Conservation (phyloP, 106 monocot genomes). For the Xerophyta viscosa region DNA sequence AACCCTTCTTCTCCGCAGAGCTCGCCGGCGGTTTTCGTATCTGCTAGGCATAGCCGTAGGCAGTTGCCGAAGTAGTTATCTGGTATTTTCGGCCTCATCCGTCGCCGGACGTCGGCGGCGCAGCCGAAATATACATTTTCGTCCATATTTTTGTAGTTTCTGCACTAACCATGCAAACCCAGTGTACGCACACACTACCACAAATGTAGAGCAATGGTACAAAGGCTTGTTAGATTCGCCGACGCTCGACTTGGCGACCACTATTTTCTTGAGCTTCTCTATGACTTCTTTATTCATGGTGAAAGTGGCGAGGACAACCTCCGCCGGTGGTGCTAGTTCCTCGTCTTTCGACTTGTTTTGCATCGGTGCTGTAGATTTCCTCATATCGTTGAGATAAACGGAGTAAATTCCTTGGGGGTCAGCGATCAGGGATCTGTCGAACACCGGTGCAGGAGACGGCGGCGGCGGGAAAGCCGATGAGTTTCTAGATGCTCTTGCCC, state of each 20-base stretch:
- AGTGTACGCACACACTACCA: slow-evolving; percentile 18
- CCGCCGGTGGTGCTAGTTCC: too few species aligned
- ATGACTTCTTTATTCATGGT: not conserved
- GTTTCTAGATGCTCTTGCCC: slow-evolving; percentile 15
- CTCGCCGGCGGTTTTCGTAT: too few species aligned
- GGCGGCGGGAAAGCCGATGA: too few species aligned
- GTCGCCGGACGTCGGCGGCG: too few species aligned
- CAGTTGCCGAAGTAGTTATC: too few species aligned
- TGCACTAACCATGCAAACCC: slow-evolving; percentile 12
- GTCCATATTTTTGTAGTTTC: too few species aligned
- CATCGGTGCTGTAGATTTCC: not conserved
- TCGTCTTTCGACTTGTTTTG: not conserved
- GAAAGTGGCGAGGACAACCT: not conserved
- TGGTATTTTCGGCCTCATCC: too few species aligned
- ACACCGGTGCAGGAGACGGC: not conserved
- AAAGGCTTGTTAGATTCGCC: too few species aligned
- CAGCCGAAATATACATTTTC: slow-evolving; percentile 8
- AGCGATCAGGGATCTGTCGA: not conserved
- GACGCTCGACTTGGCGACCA: too few species aligned
- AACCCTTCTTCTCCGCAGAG: slow-evolving; percentile 9
- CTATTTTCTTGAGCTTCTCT: too few species aligned
- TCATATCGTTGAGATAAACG: not conserved
- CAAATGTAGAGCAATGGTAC: slow-evolving; percentile 21
- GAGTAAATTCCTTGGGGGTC: not conserved
- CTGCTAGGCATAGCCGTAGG: too few species aligned